A percentile compares a stretch with the other conserved stretches of the same genome.
Evolutionary conservation across 345 rosid species (phyloP).

Genomic region (Balakata baccata): DNA sequence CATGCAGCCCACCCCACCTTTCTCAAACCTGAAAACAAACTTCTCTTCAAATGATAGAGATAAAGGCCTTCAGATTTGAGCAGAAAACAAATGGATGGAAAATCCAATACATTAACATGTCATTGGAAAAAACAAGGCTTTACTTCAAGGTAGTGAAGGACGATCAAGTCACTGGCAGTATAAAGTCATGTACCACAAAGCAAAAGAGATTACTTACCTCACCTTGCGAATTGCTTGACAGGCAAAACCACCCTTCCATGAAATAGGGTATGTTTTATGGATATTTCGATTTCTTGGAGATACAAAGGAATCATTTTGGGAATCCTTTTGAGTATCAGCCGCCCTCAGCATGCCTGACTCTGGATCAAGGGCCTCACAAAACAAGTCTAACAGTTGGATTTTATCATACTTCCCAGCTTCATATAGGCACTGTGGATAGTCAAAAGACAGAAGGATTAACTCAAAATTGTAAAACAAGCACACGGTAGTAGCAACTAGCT

Average conservation of each 20-base stretch:
- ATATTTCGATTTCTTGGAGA: slow-evolving; percentile 14
- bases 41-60: no score
- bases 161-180: neutral
- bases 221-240: slow-evolving; percentile 50
- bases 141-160: neutral
- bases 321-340: slow-evolving; percentile 15
- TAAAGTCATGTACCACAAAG: neutral
- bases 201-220: slow-evolving; percentile 44
- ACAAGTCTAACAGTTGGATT: slow-evolving; percentile 65
- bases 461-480: slow-evolving; percentile 12
- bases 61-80: neutral
- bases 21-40: no score
- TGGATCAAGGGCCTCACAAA: slow-evolving; percentile 85
- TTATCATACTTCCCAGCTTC: slow-evolving; percentile 64
- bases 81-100: neutral
- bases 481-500: slow-evolving; percentile 10
- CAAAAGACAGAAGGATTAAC: slow-evolving; percentile 19
- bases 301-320: slow-evolving; percentile 17
- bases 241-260: slow-evolving; percentile 37
- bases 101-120: neutral
- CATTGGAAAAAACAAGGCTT: neutral
- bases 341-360: slow-evolving; percentile 39
- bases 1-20: no score
- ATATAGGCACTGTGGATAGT: slow-evolving; percentile 59
- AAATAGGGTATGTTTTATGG: slow-evolving; percentile 23